Evolutionary conservation across 495 filamentous ascomycete genomes (phyloP).

Genomic region (Penicillium silybi): DNA sequence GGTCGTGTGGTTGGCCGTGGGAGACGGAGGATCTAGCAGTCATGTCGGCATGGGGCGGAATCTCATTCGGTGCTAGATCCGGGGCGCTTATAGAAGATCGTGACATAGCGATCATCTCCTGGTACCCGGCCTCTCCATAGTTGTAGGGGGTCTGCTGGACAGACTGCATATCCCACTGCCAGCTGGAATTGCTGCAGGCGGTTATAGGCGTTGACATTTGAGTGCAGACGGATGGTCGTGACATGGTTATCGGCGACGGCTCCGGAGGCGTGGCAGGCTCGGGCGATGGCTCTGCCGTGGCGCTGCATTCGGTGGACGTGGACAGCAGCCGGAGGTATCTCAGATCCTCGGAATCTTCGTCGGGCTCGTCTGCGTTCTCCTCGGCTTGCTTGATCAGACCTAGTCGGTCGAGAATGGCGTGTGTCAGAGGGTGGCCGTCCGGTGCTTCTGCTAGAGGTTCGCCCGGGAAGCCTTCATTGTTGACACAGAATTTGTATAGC

Average conservation of each 20-base stretch:
- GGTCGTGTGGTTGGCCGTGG: constrained; percentile 8
- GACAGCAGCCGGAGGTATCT: constrained; percentile 37
- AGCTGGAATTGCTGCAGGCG: constrained; percentile 13
- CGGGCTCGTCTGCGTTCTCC: constrained; percentile 35
- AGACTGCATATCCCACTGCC: constrained; percentile 37
- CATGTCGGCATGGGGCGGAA: constrained; percentile 17
- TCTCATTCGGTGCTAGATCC: constrained; percentile 16
- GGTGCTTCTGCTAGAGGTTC: constrained; percentile 39
- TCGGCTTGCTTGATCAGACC: constrained; percentile 50
- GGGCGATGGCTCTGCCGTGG: constrained; percentile 40
- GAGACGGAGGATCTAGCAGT: constrained; percentile 8
- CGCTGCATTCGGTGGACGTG: constrained; percentile 39
- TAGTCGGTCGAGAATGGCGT: constrained; percentile 44
- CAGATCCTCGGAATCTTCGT: constrained; percentile 38
- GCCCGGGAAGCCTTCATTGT: constrained; percentile 45
- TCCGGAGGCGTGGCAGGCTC: constrained; percentile 40
- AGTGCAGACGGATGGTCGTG: constrained; percentile 11
- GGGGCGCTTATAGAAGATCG: constrained; percentile 15
- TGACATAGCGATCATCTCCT: constrained; percentile 20
- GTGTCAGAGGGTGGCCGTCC: constrained; percentile 43
- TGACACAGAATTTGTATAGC: constrained; percentile 43
- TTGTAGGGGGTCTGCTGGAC: constrained; percentile 20
- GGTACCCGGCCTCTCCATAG: constrained; percentile 24
- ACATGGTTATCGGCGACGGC: constrained; percentile 22
- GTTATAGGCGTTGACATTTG: constrained; percentile 22